These are phyloP conservation scores for Gossypium longicalyx DNA, from an alignment of 345 rosid species.

Conservation along the genomic window DNA sequence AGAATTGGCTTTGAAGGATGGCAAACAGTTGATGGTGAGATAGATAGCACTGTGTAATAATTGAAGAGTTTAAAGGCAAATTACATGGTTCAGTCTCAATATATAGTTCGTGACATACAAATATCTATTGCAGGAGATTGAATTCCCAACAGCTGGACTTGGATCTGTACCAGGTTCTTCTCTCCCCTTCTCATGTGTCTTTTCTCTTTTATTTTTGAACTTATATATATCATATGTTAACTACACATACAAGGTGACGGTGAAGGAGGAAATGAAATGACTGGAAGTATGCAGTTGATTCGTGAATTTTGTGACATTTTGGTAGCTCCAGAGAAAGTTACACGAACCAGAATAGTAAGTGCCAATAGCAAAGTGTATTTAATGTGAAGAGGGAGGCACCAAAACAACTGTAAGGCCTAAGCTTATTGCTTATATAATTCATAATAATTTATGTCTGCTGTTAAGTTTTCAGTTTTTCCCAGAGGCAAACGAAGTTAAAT, in stretches of 20 bases:
- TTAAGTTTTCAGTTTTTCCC: conserved; percentile 71
- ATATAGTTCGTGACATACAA: conserved; percentile 23
- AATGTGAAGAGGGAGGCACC: too few species aligned
- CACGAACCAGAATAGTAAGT: conserved; percentile 74
- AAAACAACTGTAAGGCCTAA: too few species aligned
- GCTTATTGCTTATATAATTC: too few species aligned
- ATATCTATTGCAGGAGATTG: conserved; percentile 71
- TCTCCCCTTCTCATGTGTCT: neutral
- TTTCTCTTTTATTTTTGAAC: neutral
- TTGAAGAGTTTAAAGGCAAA: conserved; percentile 6
- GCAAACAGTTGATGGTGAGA: conserved; percentile 75
- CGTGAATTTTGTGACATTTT: conserved; percentile 78
- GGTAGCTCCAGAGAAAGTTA: conserved; percentile 51
- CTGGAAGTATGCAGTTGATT: conserved; percentile 77
- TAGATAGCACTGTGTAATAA: conserved; percentile 13
- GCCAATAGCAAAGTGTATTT: neutral
- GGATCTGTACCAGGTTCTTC: conserved; percentile 81
- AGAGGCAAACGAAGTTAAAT: conserved; percentile 80
- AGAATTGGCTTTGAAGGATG: conserved; percentile 57
- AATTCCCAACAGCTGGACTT: conserved; percentile 92
- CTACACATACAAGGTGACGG: conserved; percentile 59
- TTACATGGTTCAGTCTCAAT: conserved; percentile 4
- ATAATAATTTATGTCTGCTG: neutral
- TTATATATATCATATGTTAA: neutral
- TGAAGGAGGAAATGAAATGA: conserved; percentile 96